phyloP scores from a whole-genome alignment of 345 rosid species.

The Populus ilicifolia region DNA sequence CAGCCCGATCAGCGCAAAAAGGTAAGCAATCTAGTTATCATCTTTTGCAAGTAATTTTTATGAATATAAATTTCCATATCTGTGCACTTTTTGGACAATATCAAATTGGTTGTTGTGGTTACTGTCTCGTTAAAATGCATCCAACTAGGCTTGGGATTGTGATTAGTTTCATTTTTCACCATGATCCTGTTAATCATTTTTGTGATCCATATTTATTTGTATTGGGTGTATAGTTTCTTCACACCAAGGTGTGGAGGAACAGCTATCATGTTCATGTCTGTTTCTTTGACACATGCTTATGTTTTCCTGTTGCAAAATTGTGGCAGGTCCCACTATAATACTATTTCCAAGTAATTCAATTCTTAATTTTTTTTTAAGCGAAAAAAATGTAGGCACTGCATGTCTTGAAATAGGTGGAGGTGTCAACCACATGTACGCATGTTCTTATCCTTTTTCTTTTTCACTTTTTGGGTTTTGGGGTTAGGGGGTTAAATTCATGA shows the following conservation, averaged over 20 bases:
- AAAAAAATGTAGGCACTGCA: not conserved
- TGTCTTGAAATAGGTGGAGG: slow-evolving; percentile 1
- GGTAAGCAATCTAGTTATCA: slow-evolving; percentile 33
- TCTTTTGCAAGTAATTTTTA: not conserved
- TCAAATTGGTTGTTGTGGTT: slow-evolving; percentile 7
- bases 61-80: slow-evolving; percentile 1
- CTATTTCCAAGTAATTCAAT: not conserved
- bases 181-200: not conserved
- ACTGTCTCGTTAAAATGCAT: not conserved
- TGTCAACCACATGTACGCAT: not conserved
- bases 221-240: slow-evolving; percentile 13
- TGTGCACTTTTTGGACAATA: not conserved
- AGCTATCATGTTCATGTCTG: slow-evolving; percentile 18
- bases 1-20: slow-evolving; percentile 88
- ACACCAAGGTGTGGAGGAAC: slow-evolving; percentile 13
- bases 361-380: not conserved
- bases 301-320: not conserved
- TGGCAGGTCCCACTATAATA: not conserved
- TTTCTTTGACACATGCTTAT: slow-evolving; percentile 10
- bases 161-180: not conserved
- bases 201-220: slow-evolving; percentile 12
- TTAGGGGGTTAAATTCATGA: not conserved
- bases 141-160: not conserved
- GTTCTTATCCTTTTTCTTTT: not conserved
- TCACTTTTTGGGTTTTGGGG: not conserved